Base-by-base conservation (phyloP, 108 stramenopile species). In the Chaetoceros muelleri region DNA sequence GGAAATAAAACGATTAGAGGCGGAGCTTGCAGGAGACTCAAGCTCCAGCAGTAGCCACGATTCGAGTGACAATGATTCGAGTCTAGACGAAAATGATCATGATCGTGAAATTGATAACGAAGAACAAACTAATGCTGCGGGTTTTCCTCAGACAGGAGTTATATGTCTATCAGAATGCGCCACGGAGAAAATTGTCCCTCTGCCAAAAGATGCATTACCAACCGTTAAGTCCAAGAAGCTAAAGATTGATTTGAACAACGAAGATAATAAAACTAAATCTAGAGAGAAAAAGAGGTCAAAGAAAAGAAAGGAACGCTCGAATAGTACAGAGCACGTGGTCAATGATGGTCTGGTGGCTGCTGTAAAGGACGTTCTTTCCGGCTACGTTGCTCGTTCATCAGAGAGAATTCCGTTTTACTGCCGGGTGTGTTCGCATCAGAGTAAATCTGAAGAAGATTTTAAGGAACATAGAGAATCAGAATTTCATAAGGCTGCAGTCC, bases 351-450 rank as follows among this genome's bases (percentile, higher is more conserved):
- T 92, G 23, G 60, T 69, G 46, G 58, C 67, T 44, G 85, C 87
- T 24, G 86, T 95, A 2, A 58, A 84, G 56, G 94, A 90, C 27
- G 59, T 92, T 28, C 75, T 95, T 3, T 26, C 58, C 47, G 84
- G 75, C 10, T 92, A 95, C 48, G 64, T 70, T 22, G 73, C 84
- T 24, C 80, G 84, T 3, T 85, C 90, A 13, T 66, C 76, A 16
- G 85, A 95, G 55, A 62, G 72, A 28, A 66, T 80, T 24, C 89
- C 94, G 0, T 95, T 88, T 55, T 95, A 93, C 60, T 95, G 94
- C 60, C 83, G 94, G 19, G 64, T 93, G 49, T 95, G 94, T 59
- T 56, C 75, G 19, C 73, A 78, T 51, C 90, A 95, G 67, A 72
- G 73, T 49, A 47, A 59, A 18, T 61, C 58, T 30, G 69, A 79